Evolutionary conservation across 352 stramenopile genomes (phyloP).

Genomic region (Elongisporangium undulatum): DNA sequence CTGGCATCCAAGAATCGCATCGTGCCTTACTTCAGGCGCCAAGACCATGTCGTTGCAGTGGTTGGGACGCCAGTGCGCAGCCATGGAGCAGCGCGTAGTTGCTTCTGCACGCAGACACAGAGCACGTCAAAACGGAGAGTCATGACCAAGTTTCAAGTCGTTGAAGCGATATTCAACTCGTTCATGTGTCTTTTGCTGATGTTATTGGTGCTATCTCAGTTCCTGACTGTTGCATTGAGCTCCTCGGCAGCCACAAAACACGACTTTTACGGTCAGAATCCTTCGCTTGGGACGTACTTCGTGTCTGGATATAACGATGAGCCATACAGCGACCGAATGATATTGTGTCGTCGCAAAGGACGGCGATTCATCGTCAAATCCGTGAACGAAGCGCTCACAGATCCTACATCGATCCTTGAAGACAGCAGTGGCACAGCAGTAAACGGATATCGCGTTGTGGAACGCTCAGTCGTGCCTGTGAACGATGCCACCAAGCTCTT

Average conservation of each 20-base stretch:
- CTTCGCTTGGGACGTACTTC: slow-evolving; percentile 5
- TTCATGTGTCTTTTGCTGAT: slow-evolving; percentile 22
- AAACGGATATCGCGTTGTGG: slow-evolving; percentile 18
- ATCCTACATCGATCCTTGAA: not conserved
- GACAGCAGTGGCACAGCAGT: not conserved
- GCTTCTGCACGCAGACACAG: too few relatives aligned
- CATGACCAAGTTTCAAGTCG: too few relatives aligned
- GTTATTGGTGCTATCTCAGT: slow-evolving; percentile 20
- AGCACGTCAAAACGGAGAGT: too few relatives aligned
- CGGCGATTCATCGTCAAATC: not conserved
- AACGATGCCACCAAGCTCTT: not conserved
- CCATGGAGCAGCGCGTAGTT: too few relatives aligned
- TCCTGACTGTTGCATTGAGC: slow-evolving; percentile 13
- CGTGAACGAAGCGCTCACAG: not conserved
- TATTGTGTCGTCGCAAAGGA: slow-evolving; percentile 23
- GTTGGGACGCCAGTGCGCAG: too few relatives aligned
- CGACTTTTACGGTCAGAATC: slow-evolving; percentile 13
- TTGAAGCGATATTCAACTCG: slow-evolving; percentile 20
- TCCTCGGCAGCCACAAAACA: not conserved
- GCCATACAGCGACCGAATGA: slow-evolving; percentile 36
- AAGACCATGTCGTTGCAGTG: too few relatives aligned
- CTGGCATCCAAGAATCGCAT: too few relatives aligned
- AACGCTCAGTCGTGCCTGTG: not conserved
- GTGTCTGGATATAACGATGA: slow-evolving; percentile 40
- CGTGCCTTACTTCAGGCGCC: too few relatives aligned